phyloP scores from a whole-genome alignment of 2,329 filamentous ascomycete species.

The Colletotrichum sp. region DNA sequence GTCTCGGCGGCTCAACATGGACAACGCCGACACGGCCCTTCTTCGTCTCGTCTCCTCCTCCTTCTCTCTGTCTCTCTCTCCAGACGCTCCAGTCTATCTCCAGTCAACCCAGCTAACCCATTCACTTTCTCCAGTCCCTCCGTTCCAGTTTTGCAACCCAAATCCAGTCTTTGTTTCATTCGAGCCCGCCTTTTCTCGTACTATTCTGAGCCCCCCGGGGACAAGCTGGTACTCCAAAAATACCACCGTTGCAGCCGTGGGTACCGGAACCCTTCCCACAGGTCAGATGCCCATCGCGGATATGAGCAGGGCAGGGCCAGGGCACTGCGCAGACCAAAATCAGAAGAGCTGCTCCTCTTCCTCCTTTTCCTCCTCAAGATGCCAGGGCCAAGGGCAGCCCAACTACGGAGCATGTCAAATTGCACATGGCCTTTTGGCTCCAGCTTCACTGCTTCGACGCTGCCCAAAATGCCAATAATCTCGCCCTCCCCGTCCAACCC shows the following conservation, averaged over 20 bases:
- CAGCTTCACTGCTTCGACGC: not conserved
- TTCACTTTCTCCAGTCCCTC: slow-evolving; percentile 8
- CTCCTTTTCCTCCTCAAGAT: not conserved
- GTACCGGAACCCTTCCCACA: not conserved
- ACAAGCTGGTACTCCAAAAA: not conserved
- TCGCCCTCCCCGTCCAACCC: not conserved
- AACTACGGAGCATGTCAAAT: not conserved
- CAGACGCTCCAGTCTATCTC: not conserved
- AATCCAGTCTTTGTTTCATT: not conserved
- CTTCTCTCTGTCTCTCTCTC: not conserved
- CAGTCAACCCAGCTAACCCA: slow-evolving; percentile 10
- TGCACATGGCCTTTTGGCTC: not conserved
- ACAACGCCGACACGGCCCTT: not conserved
- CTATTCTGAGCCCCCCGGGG: not conserved
- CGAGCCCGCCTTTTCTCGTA: slow-evolving; percentile 3
- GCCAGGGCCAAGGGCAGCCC: not conserved
- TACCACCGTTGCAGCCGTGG: not conserved
- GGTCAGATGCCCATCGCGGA: not conserved
- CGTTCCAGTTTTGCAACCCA: not conserved
- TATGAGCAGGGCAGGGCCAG: not conserved
- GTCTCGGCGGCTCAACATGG: not conserved
- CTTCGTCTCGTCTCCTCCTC: not conserved
- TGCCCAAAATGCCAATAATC: not conserved
- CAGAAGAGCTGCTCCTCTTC: not conserved
- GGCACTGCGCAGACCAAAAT: not conserved